A percentile compares a stretch with the other conserved stretches of the same genome.
Evolutionary conservation across 2,329 filamentous ascomycete genomes (phyloP).

Genomic region (Paracoccidioides lutzii): DNA sequence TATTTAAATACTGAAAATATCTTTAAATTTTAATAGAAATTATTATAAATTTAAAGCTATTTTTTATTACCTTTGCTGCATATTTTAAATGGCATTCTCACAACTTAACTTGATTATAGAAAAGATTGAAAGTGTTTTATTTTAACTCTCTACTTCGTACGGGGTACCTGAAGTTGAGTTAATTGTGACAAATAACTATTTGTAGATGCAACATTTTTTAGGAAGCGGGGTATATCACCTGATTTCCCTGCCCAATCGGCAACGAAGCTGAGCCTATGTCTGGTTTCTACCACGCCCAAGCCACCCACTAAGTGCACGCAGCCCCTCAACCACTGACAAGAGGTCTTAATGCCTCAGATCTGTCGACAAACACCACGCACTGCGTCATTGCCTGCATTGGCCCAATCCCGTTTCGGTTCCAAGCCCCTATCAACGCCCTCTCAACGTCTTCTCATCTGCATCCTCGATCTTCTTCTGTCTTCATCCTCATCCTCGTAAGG

Average conservation of each 20-base stretch:
- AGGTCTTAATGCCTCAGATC: background rate
- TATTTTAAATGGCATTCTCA: no score
- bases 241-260: background rate
- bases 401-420: background rate
- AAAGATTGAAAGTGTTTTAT: no score
- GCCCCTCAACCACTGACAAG: background rate
- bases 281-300: background rate
- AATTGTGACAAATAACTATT: no score
- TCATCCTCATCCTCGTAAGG: background rate
- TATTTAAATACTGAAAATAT: background rate
- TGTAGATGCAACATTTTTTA: background rate
- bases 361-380: background rate
- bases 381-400: background rate
- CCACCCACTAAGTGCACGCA: background rate
- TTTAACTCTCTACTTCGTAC: no score
- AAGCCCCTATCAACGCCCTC: no score
- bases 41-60: no score
- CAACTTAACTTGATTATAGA: no score
- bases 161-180: no score
- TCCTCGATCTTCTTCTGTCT: slow-evolving; percentile 1
- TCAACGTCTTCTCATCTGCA: background rate
- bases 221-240: slow-evolving; percentile 1
- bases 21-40: no score
- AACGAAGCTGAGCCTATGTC: no score
- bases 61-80: no score